Evolutionary conservation across 306 rosid genomes (phyloP).

Genomic region (Prunus davidiana): DNA sequence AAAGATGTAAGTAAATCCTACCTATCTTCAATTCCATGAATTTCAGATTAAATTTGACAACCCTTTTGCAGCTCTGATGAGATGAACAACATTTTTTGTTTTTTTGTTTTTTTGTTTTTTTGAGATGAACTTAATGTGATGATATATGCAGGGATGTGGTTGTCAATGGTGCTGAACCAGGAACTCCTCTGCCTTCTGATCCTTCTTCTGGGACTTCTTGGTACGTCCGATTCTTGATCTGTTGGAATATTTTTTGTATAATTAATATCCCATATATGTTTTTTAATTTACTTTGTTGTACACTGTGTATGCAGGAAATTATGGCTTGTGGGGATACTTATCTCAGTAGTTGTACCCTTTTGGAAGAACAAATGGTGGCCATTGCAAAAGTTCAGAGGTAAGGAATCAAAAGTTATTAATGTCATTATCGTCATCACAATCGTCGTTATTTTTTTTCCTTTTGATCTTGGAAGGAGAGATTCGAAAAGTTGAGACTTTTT

Average conservation of each 20-base stretch:
- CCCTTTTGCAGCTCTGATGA: too few species aligned
- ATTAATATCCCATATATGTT: background rate
- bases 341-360: constrained; percentile 42
- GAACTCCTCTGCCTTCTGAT: constrained; percentile 26
- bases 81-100: too few species aligned
- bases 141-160: constrained; percentile 33
- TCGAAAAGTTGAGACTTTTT: background rate
- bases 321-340: constrained; percentile 52
- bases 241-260: background rate
- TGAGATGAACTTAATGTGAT: too few species aligned
- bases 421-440: background rate
- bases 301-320: constrained; percentile 38
- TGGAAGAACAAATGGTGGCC: constrained; percentile 57
- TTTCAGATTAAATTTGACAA: background rate
- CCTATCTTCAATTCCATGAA: background rate
- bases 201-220: constrained; percentile 30
- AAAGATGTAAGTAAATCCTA: background rate
- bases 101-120: too few species aligned
- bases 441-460: background rate
- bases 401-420: background rate
- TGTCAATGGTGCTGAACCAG: constrained; percentile 31
- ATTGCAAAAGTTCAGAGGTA: constrained; percentile 44
- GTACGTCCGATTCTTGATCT: constrained; percentile 14
- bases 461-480: background rate
- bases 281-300: too few species aligned